phyloP scores from a whole-genome alignment of 306 rosid genomes.

The Pyrus betulifolia region DNA sequence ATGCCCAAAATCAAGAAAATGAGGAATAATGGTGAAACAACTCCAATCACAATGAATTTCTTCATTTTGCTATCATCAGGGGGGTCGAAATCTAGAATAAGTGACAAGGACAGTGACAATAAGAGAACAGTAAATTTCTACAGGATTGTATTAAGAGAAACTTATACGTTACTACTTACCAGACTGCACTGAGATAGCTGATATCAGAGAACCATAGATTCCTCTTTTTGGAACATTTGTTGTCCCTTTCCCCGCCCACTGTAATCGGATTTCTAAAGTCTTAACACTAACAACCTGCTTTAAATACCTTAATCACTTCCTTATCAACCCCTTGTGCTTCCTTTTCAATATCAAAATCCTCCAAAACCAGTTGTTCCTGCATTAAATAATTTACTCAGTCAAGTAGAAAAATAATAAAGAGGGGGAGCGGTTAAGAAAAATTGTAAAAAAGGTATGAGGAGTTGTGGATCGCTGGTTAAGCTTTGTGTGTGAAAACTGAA shows the following conservation, averaged over 20 bases:
- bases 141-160: not conserved
- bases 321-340: slow-evolving; percentile 13
- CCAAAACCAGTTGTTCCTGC: not conserved
- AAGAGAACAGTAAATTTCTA: not conserved
- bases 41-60: slow-evolving; percentile 10
- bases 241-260: slow-evolving; percentile 73
- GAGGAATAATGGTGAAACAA: slow-evolving; percentile 2
- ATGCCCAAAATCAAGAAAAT: not conserved
- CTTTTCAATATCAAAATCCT: slow-evolving; percentile 14
- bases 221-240: slow-evolving; percentile 35
- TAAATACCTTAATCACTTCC: not conserved
- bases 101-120: not conserved
- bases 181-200: slow-evolving; percentile 55
- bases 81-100: slow-evolving; percentile 13
- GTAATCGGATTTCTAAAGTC: slow-evolving; percentile 38
- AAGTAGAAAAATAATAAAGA: not conserved
- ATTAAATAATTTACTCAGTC: not conserved
- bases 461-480: not conserved
- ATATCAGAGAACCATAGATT: slow-evolving; percentile 61
- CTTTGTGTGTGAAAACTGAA: not conserved
- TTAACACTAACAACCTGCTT: slow-evolving; percentile 31
- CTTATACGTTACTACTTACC: slow-evolving; percentile 28
- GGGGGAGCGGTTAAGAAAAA: not conserved
- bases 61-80: not conserved
- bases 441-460: not conserved